Percentiles rank a stretch among this genome's conserved stretches.
These are phyloP conservation scores for Sechiopsis laciniata DNA, from an alignment of 306 rosid species.

Conservation along the genomic window DNA sequence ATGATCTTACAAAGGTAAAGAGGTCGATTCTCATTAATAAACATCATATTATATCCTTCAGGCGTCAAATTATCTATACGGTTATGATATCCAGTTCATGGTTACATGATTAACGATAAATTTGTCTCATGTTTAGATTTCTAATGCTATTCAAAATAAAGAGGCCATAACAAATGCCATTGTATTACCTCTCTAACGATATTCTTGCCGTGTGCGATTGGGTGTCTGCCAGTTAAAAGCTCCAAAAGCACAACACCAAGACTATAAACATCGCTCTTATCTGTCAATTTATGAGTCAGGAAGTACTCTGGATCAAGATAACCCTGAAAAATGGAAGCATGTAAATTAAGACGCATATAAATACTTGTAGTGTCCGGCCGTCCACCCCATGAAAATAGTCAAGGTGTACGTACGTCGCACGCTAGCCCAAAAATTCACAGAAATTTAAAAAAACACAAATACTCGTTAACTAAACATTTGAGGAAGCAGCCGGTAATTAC, in stretches of 20 bases:
- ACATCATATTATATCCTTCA: neutral
- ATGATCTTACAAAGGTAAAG: too few relatives aligned
- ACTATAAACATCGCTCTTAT: conserved; percentile 94
- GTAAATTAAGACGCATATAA: neutral
- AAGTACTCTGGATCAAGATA: conserved; percentile 97
- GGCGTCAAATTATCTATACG: neutral
- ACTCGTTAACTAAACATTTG: conserved; percentile 1
- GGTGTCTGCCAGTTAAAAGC: conserved; percentile 82
- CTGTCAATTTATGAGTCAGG: conserved; percentile 79
- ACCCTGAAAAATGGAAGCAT: conserved; percentile 46
- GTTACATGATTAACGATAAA: neutral
- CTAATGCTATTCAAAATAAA: conserved; percentile 1
- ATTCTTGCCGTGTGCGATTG: conserved; percentile 87
- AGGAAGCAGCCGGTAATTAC: neutral
- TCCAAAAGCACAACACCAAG: conserved; percentile 87
- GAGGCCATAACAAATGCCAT: neutral
- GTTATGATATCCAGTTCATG: neutral
- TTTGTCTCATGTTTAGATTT: conserved; percentile 8
- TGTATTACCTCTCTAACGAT: conserved; percentile 82
- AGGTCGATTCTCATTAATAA: neutral
- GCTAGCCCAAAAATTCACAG: neutral
- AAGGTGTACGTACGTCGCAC: too few relatives aligned
- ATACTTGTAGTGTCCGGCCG: too few relatives aligned
- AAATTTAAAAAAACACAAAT: neutral
- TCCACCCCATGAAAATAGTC: too few relatives aligned